These are phyloP conservation scores for Sonneratia caseolaris DNA, from an alignment of 345 rosid species.

Conservation along the genomic window DNA sequence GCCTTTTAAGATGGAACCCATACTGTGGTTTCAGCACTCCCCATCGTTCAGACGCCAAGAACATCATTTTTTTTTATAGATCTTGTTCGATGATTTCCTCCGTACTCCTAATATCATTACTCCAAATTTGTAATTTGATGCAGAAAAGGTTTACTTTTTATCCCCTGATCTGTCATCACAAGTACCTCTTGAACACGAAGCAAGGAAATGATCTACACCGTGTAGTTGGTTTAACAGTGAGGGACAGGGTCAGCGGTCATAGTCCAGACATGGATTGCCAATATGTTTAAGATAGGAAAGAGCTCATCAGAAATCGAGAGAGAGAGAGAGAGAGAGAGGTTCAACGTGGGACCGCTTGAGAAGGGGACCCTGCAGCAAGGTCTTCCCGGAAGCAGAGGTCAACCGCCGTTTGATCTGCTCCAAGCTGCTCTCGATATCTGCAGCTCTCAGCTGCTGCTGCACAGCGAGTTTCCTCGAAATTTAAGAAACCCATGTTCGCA, in stretches of 20 bases:
- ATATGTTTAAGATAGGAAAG: background rate
- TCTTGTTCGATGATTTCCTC: background rate
- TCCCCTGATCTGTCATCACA: background rate
- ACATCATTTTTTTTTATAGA: too few species aligned
- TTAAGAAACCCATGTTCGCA: background rate
- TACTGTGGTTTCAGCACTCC: background rate
- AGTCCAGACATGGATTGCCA: background rate
- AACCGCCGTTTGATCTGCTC: constrained; percentile 92
- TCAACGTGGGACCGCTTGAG: constrained; percentile 95
- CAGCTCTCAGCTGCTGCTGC: constrained; percentile 27
- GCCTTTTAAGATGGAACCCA: background rate
- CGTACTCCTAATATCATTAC: background rate
- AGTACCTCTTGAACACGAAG: background rate
- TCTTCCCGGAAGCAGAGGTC: constrained; percentile 79
- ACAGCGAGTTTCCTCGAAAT: background rate
- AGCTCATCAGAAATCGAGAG: background rate
- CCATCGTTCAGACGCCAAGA: background rate
- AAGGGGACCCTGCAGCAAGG: constrained; percentile 89
- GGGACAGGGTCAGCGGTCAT: background rate
- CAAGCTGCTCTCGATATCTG: constrained; percentile 62
- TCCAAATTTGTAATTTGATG: background rate
- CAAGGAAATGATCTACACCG: background rate
- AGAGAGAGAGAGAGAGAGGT: constrained; percentile 10
- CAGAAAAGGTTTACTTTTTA: background rate
- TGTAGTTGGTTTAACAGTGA: background rate